Base-by-base conservation (phyloP, 768 basidiomycete species). In the Boletus coccyginus region DNA sequence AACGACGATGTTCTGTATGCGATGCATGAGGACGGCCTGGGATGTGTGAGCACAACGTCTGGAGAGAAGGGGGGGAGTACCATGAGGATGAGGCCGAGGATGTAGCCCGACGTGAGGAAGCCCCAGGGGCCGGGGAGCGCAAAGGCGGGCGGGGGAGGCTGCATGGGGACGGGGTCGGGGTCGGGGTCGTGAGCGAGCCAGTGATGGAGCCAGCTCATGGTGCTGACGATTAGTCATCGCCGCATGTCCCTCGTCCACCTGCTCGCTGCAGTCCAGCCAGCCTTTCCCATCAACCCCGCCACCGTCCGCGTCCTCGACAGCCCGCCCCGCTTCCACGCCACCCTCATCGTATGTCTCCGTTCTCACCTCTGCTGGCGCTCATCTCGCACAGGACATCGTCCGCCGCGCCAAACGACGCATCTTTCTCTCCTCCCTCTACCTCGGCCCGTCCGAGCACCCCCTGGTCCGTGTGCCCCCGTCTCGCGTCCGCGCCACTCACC, bases 361-460 rank as follows among this genome's bases (percentile, higher is more conserved):
- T 27, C 53, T 24, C 49, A 29, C 27, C 47, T 13, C 2, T 1
- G 6, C 19, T 2, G 2, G 13, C 19, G n/a, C 52, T 49, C 46
- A 21, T 14, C 1, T 7, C 1, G 0, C 33, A 3, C 63, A 95
- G 94, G 76, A 82, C 56, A 86, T 92, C 79, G 85, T 98, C 50
- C 74, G 75, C 43, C 77, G 82, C n/a, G 96, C 96, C 1, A 82
- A 84, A 54, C 72, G 76, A 48, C 83, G 94, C 53, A 84, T 99
- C 63, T 91, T 95, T 66, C 79, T 99, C 31, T 97, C 96, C 0
- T 92, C 92, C 1, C 75, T 97, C 12, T 97, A 97, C 69, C 85
- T 97, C 52, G 93, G 93, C 13, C 80, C 85, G 12, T 80, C 85
- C 49, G 93, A 97, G 69, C 73, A 75, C 10, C 82, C 90, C 58